phyloP scores from a whole-genome alignment of 352 stramenopile genomes.

The Phytophthora pini region DNA sequence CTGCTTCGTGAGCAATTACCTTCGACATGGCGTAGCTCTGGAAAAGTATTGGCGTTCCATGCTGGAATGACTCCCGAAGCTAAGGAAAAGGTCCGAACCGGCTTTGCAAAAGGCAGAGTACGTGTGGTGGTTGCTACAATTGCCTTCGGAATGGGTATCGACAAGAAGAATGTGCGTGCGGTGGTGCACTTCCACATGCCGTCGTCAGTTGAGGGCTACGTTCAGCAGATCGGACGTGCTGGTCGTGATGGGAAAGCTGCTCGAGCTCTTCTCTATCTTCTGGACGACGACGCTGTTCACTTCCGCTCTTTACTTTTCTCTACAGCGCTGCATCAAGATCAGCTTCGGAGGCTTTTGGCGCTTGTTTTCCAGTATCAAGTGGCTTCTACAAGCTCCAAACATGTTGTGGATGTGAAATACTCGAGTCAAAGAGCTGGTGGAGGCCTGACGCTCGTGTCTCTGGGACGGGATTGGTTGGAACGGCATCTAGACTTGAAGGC shows the following conservation, averaged over 20 bases:
- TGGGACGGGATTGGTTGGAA: constrained; percentile 72
- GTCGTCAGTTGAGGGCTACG: constrained; percentile 98
- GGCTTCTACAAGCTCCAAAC: constrained; percentile 7
- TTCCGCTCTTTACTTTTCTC: constrained; percentile 81
- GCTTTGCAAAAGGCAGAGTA: constrained; percentile 90
- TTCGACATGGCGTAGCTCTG: constrained; percentile 30
- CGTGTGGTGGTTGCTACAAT: constrained; percentile 96
- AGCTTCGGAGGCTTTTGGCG: constrained; percentile 55
- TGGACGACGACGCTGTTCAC: constrained; percentile 67
- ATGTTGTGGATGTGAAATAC: constrained; percentile 41
- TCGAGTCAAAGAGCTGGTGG: constrained; percentile 13
- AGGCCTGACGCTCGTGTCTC: constrained; percentile 40
- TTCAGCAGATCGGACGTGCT: constrained; percentile 97
- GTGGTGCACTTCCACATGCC: constrained; percentile 98
- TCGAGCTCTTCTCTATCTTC: constrained; percentile 63
- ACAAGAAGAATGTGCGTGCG: constrained; percentile 97
- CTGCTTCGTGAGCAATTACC: constrained; percentile 67
- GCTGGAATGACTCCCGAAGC: constrained; percentile 89
- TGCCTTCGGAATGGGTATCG: constrained; percentile 98
- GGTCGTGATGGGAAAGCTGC: constrained; percentile 93
- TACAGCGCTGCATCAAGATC: constrained; percentile 62
- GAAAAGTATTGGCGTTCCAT: constrained; percentile 91
- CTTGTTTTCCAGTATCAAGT: constrained; percentile 43
- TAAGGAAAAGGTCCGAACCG: constrained; percentile 78
- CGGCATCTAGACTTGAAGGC: constrained; percentile 73